phyloP scores from a whole-genome alignment of 345 rosid genomes.

The Salix viminalis region DNA sequence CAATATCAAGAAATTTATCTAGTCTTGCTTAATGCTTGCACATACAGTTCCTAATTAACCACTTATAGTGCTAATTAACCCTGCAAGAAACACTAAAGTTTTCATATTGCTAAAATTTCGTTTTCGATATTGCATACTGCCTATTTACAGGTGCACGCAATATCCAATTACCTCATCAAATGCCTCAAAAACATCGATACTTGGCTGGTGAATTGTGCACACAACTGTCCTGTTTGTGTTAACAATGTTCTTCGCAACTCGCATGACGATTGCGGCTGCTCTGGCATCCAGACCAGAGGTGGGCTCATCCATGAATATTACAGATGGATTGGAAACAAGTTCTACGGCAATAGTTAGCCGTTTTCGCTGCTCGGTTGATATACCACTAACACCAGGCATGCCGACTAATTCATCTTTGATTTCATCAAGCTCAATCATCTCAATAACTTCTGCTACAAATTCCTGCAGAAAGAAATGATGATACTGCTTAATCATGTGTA shows the following conservation, averaged over 20 bases:
- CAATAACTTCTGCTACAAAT: conserved; percentile 47
- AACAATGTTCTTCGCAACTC: conserved; percentile 49
- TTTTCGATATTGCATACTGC: too few species aligned
- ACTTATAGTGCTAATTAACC: too few species aligned
- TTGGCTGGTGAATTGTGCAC: conserved; percentile 63
- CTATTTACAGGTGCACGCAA: too few species aligned
- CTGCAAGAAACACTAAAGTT: too few species aligned
- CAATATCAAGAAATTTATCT: neutral
- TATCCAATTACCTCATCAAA: conserved; percentile 44
- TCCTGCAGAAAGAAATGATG: conserved; percentile 20
- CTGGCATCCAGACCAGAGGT: conserved; percentile 64
- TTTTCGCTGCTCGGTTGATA: conserved; percentile 55
- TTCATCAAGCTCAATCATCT: conserved; percentile 47
- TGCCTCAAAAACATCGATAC: conserved; percentile 54
- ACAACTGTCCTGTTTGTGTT: conserved; percentile 43
- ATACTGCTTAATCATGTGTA: too few species aligned
- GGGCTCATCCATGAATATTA: conserved; percentile 66
- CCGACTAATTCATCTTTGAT: conserved; percentile 52
- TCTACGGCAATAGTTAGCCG: conserved; percentile 58
- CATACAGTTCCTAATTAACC: too few species aligned
- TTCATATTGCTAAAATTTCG: too few species aligned
- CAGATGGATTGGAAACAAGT: conserved; percentile 53
- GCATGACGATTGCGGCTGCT: conserved; percentile 65
- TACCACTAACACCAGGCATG: conserved; percentile 38
- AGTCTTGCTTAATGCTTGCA: too few species aligned